These are phyloP conservation scores for Hansfordia pulvinata DNA, from an alignment of 2,329 filamentous ascomycete genomes.

Conservation along the genomic window DNA sequence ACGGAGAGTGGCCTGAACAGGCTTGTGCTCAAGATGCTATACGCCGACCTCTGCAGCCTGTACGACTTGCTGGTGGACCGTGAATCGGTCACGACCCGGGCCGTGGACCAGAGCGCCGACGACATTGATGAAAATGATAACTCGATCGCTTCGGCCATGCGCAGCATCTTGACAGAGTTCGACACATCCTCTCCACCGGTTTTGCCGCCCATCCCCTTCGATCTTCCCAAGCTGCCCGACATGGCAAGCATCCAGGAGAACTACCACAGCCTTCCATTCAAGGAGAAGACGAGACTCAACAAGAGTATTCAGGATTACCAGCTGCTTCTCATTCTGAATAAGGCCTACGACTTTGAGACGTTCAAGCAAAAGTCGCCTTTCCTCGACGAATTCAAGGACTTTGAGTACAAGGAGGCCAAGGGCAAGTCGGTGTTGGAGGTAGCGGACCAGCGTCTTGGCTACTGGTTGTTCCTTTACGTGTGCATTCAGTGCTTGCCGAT, in stretches of 20 bases:
- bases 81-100: conserved; percentile 61
- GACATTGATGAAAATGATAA: conserved; percentile 38
- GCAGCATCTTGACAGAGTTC: conserved; percentile 73
- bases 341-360: conserved; percentile 68
- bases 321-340: conserved; percentile 60
- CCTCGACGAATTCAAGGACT: conserved; percentile 54
- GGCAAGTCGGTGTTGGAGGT: conserved; percentile 54
- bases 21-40: conserved; percentile 66
- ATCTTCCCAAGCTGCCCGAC: conserved; percentile 65
- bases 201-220: conserved; percentile 81
- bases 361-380: conserved; percentile 46
- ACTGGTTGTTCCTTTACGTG: conserved; percentile 73
- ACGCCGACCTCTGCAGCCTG: conserved; percentile 71
- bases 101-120: conserved; percentile 50
- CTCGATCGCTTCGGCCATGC: conserved; percentile 47
- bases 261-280: conserved; percentile 49
- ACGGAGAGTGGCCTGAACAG: conserved; percentile 79
- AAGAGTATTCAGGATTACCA: conserved; percentile 68
- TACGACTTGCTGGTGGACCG: conserved; percentile 86
- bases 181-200: conserved; percentile 83
- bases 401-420: conserved; percentile 55
- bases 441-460: conserved; percentile 56
- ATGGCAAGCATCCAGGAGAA: conserved; percentile 52
- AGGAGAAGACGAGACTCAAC: conserved; percentile 62
- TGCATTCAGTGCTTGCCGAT: conserved; percentile 67